Percentiles rank a stretch among this genome's conserved stretches.
These are phyloP conservation scores for Suillus placidus DNA, from an alignment of 768 basidiomycete genomes.

Conservation along the genomic window DNA sequence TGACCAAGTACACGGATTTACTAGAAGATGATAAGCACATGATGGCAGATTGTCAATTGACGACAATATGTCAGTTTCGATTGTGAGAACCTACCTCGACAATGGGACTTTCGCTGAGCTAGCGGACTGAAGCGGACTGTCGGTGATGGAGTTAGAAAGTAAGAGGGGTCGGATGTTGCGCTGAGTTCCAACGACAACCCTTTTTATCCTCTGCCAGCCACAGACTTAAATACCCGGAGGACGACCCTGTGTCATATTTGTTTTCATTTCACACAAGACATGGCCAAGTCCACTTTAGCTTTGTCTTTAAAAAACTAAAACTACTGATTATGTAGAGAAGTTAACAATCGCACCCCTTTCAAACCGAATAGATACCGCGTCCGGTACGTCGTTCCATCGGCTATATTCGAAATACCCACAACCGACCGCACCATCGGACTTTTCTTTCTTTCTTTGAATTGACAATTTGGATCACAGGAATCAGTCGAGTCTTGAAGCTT, in stretches of 20 bases:
- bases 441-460: too few relatives aligned
- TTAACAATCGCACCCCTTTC: neutral
- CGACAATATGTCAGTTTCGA: neutral
- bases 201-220: constrained; percentile 10
- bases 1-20: neutral
- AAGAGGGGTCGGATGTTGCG: constrained; percentile 24
- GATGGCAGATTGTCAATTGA: constrained; percentile 26
- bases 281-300: neutral
- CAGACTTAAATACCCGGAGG: constrained; percentile 5
- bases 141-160: constrained; percentile 26
- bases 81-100: constrained; percentile 24
- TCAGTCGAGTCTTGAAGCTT: too few relatives aligned
- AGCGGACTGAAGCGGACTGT: constrained; percentile 40
- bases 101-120: constrained; percentile 39
- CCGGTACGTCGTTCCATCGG: constrained; percentile 3
- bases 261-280: constrained; percentile 8
- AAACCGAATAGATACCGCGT: constrained; percentile 1
- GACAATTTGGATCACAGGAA: too few relatives aligned
- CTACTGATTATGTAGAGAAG: neutral
- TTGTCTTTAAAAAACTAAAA: constrained; percentile 1
- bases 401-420: neutral
- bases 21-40: constrained; percentile 21
- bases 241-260: constrained; percentile 4
- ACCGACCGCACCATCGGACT: neutral
- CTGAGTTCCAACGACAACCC: constrained; percentile 27